Evolutionary conservation across 192 early-diverging fungal species (phyloP), one percentile per base, ranked within the genome.

Genomic region (Coemansia sp.): DNA sequence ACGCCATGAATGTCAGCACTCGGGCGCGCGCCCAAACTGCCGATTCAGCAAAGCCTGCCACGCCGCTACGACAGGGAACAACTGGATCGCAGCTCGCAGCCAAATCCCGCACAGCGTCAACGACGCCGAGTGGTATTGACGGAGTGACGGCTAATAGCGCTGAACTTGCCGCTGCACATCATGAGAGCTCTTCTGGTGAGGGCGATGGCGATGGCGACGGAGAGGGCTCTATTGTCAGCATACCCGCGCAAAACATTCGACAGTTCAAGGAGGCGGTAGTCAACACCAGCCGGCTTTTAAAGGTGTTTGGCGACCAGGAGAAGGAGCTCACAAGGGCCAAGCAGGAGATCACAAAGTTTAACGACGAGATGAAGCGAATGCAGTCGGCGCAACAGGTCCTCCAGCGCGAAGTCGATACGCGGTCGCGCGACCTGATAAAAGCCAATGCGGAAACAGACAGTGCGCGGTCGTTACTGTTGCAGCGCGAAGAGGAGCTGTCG

Each of bases 261-360:
- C 69, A 76, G 57, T 82, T 82, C 55, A 82, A 82, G 25, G 80
- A 82, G 45, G 68, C 75, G 2, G 80, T 82, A 31, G 80, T 82
- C 65, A 82, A 82, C 53, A 82, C 80, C 21, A 83, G 80, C 63
- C 64, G 72, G 23, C 69, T 83, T 63, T 63, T 83, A 34, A 74
- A 75, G 59, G 80, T 83, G 17, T 83, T 77, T 51, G 60, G 68
- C 67, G 76, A 83, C 17, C 80, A 83, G 69, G 75, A 83, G 44
- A 83, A 83, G 46, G 80, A 83, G 51, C 73, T 83, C 11, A 38
- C 68, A 53, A 74, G 69, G 64, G 61, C 76, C 29, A 83, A 75
- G 45, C 72, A 69, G 36, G 80, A 83, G 67, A 44, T 83, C 46
- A 66, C 62, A 37, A 74, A 66, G 66, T 66, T 48, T 38, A 62